Base-by-base conservation (phyloP, 148 eudicot genomes). In the Pharnaceum exiguum region DNA sequence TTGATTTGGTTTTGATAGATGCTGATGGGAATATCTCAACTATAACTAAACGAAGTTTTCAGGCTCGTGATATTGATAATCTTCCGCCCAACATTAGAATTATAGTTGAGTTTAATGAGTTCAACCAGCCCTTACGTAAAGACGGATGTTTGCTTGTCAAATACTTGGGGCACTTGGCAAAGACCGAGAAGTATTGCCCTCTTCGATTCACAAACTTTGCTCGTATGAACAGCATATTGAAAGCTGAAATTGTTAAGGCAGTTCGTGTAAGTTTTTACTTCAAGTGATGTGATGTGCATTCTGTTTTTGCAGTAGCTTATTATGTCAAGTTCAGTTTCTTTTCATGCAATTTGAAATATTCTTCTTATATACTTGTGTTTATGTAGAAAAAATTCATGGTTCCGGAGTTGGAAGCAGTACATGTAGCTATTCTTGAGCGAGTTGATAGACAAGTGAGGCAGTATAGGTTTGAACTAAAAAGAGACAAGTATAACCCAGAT, bases 381-480 rank as follows among this genome's bases (percentile, higher is more conserved):
- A 2, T 32, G 57, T 15, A 53, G 42, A 17, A 24, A 0, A 53
- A 29, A 33, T 53, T 53, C 33, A n/a, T 53, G 4, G 7, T 53
- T 32, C 57, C 7, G 38, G 57, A 53, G 0, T 15, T 7, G 9
- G 11, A 24, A 27, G 2, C 4, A 15, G 7, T 53, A 15, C 13
- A 32, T 16, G 11, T 31, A 8, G 42, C 21, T 2, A 53, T 53
- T 12, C 57, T 53, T 29, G 10, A 16, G 1, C 57, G 31, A 9
- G 57, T 33, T 53, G 42, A 22, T 53, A 53, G 33, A 53, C 27
- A 31, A 3, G 17, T 23, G 40, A 53, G 57, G 26, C 40, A 53
- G 3, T 53, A 32, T 26, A 53, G 19, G 23, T 7, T 8, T 38
- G 21, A 8, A 0, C 15, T 53, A 5, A 53, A 53, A n/a, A 32